Evolutionary conservation across 2,329 filamentous ascomycete genomes (phyloP).

Genomic region (Cordyceps fumosorosea): DNA sequence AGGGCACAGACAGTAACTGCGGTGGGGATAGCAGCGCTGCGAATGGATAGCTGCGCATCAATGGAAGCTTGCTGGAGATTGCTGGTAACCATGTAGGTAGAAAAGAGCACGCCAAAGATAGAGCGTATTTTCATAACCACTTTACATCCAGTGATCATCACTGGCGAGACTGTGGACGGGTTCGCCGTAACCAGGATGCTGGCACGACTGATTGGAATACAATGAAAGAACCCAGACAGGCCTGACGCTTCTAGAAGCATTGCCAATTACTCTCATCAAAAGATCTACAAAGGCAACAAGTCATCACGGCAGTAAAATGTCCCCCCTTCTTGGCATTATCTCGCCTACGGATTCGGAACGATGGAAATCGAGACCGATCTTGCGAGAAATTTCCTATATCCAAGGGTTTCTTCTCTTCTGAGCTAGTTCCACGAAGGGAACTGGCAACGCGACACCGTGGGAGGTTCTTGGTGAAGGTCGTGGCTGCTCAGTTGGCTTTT

Average conservation of each 20-base stretch:
- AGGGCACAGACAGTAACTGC: conserved; percentile 6
- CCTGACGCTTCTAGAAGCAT: too few species aligned
- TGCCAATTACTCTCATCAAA: neutral
- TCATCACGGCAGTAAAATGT: conserved; percentile 34
- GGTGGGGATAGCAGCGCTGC: neutral
- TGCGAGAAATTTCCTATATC: conserved; percentile 57
- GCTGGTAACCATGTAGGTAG: too few species aligned
- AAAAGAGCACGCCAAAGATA: too few species aligned
- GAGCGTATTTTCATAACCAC: too few species aligned
- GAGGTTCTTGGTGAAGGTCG: conserved; percentile 50
- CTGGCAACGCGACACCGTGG: conserved; percentile 59
- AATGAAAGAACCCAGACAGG: too few species aligned
- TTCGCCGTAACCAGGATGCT: too few species aligned
- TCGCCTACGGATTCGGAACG: conserved; percentile 34
- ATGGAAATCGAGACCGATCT: conserved; percentile 27
- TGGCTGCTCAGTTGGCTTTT: conserved; percentile 59
- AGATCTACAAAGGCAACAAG: neutral
- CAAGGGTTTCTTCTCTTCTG: conserved; percentile 54
- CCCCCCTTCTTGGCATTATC: conserved; percentile 56
- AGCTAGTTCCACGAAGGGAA: conserved; percentile 42
- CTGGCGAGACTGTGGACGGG: too few species aligned
- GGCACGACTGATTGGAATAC: too few species aligned
- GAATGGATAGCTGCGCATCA: neutral
- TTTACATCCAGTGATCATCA: too few species aligned
- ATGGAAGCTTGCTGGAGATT: neutral